Base-by-base conservation (phyloP, 23 red algal species). In the Gracilaria domingensis region DNA sequence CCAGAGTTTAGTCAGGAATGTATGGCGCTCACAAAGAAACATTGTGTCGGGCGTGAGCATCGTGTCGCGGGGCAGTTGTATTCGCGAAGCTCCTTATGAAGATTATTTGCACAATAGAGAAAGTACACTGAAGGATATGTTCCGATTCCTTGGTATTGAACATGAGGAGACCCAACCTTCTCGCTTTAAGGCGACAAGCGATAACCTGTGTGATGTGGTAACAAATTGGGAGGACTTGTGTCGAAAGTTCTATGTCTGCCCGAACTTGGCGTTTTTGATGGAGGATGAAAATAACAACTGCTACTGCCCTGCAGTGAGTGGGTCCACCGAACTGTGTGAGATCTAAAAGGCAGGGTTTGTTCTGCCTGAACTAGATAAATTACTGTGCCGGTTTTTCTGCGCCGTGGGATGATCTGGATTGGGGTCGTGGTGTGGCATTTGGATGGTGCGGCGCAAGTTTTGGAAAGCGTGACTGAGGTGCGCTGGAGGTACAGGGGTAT, bases 281-380 rank as follows among this genome's bases (percentile, higher is more conserved):
- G 92, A 95, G n/a, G 92, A 95, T 66, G 44, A 59, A 4, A 61
- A 65, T 25, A 85, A 86, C 50, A 49, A 61, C 7, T 95, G 92
- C 33, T 75, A 75, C 36, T 75, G 69, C 45, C 69, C 69, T 33
- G 69, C 45, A 4, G 69, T 75, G 11, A 75, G 69, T 47, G 69
- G 69, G 6, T 75, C 69, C 14, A 75, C 69, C 12, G 69, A 75
- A 26, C 69, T 75, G 17, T 75, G 69, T 75, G 69, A 75, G 39
- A 75, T 75, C 69, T 75, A 75, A 71, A 47, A 44, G n/a, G 69
- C 8, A 4, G 17, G 33, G 4, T 18, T 75, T 40, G 6, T 75
- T 75, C n/a, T n/a, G n/a, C 5, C 42, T 45, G 4, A 7, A 45
- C 42, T 45, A 45, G 42, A 45, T 45, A 45, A n/a, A n/a, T n/a